Conservation (phyloP, 345 rosid species). For the Linum usitatissimum region DNA sequence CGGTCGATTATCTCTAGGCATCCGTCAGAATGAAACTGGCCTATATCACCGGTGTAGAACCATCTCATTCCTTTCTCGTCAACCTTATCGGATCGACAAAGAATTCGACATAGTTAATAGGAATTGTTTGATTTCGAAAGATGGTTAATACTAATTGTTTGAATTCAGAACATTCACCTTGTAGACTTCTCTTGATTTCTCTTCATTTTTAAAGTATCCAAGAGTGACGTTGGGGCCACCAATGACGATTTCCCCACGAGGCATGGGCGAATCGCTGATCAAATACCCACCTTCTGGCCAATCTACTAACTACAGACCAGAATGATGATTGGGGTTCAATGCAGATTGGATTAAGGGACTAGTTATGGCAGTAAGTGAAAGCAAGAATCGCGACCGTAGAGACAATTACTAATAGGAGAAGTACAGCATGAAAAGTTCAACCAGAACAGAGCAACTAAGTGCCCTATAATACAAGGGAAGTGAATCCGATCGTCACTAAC, state of each 20-base stretch:
- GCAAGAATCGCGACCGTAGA: background rate
- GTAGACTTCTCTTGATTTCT: conserved; percentile 75
- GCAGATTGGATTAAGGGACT: background rate
- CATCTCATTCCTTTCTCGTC: conserved; percentile 92
- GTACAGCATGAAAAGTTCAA: background rate
- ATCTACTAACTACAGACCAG: conserved; percentile 63
- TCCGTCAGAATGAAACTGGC: conserved; percentile 88
- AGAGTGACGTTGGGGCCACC: conserved; percentile 89
- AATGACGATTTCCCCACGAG: conserved; percentile 92
- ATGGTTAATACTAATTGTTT: background rate
- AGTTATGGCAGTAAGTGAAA: background rate
- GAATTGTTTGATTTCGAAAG: background rate
- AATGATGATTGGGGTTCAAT: background rate
- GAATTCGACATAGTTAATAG: background rate
- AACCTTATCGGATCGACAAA: conserved; percentile 35
- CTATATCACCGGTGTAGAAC: conserved; percentile 97
- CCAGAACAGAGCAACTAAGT: background rate
- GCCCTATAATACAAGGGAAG: background rate
- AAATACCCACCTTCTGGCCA: conserved; percentile 96
- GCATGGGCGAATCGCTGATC: conserved; percentile 63
- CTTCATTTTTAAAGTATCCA: conserved; percentile 91
- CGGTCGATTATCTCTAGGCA: conserved; percentile 98
- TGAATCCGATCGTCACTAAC: conserved; percentile 26
- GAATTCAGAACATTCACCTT: conserved; percentile 37
- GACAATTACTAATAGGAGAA: background rate